Percentiles rank a stretch among this genome's conserved stretches.
Conservation (phyloP, 2,329 filamentous ascomycete species). For the Aureobasidium sp. region DNA sequence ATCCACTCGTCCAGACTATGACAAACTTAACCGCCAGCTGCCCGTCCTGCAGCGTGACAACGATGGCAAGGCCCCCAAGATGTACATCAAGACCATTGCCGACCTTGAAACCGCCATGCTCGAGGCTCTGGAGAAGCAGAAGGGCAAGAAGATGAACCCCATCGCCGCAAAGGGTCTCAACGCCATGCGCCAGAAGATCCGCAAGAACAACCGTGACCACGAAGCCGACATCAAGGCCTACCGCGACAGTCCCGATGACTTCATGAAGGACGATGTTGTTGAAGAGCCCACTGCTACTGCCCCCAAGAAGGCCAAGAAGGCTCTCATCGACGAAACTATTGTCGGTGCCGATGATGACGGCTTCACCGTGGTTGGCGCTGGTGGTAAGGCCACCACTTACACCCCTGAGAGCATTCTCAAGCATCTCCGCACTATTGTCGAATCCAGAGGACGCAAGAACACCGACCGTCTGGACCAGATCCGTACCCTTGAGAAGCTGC, state of each 20-base stretch:
- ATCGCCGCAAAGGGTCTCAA: slow-evolving; percentile 91
- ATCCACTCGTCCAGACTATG: slow-evolving; percentile 27
- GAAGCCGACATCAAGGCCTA: slow-evolving; percentile 80
- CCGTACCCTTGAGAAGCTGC: slow-evolving; percentile 90
- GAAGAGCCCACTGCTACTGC: slow-evolving; percentile 50
- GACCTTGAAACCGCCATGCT: slow-evolving; percentile 93
- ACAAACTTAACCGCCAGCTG: slow-evolving; percentile 54
- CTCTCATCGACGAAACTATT: slow-evolving; percentile 43
- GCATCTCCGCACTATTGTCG: slow-evolving; percentile 84
- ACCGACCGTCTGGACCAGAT: slow-evolving; percentile 94
- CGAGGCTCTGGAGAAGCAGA: slow-evolving; percentile 90
- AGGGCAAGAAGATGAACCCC: slow-evolving; percentile 99
- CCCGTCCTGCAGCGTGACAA: slow-evolving; percentile 43
- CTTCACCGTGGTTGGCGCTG: slow-evolving; percentile 80
- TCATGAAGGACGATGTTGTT: slow-evolving; percentile 78
- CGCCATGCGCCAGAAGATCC: slow-evolving; percentile 94
- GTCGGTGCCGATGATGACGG: slow-evolving; percentile 66
- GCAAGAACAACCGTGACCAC: slow-evolving; percentile 98
- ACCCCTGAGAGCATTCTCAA: slow-evolving; percentile 98
- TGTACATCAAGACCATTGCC: slow-evolving; percentile 86
- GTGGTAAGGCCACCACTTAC: slow-evolving; percentile 81
- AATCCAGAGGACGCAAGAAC: slow-evolving; percentile 98
- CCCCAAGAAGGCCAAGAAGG: slow-evolving; percentile 41
- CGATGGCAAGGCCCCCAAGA: slow-evolving; percentile 72
- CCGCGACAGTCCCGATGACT: slow-evolving; percentile 73